A percentile compares a stretch with the other conserved stretches of the same genome.
Conservation (phyloP, 495 filamentous ascomycete genomes). For the Xeromyces bisporus region DNA sequence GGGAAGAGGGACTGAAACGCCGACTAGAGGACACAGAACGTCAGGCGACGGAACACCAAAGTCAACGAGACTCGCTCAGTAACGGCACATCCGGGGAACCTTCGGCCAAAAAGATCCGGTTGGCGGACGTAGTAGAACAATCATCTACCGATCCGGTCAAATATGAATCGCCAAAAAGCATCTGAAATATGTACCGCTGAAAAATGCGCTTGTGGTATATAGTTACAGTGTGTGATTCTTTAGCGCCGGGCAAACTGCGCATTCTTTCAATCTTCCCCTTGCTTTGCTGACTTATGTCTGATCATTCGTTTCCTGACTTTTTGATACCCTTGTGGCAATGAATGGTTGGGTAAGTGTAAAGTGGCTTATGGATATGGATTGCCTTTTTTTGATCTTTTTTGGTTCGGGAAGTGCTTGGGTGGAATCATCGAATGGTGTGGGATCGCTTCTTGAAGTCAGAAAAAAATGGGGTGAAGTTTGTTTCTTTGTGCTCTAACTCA, state of each 20-base stretch:
- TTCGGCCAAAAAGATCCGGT: constrained; percentile 26
- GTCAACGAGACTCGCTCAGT: constrained; percentile 4
- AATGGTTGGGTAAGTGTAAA: constrained; percentile 20
- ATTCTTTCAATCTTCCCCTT: background rate
- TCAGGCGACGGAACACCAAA: constrained; percentile 30
- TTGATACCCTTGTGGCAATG: constrained; percentile 31
- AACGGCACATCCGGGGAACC: constrained; percentile 24
- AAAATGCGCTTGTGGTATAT: too few species aligned
- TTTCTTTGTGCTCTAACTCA: too few species aligned
- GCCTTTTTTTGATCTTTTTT: background rate
- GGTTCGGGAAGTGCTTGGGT: background rate
- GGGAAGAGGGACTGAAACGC: constrained; percentile 70
- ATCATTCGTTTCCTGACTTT: constrained; percentile 18
- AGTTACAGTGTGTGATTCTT: too few species aligned
- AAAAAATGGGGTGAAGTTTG: too few species aligned
- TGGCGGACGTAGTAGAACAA: constrained; percentile 29
- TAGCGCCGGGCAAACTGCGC: too few species aligned
- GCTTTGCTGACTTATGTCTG: constrained; percentile 12
- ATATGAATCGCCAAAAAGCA: constrained; percentile 25
- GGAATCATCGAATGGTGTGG: too few species aligned
- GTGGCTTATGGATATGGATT: constrained; percentile 8
- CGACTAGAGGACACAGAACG: constrained; percentile 65
- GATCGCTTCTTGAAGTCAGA: too few species aligned
- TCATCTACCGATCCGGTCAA: constrained; percentile 19
- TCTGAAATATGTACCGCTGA: too few species aligned